Conservation (phyloP, 75 land plant species). For the Pinus tabuliformis region DNA sequence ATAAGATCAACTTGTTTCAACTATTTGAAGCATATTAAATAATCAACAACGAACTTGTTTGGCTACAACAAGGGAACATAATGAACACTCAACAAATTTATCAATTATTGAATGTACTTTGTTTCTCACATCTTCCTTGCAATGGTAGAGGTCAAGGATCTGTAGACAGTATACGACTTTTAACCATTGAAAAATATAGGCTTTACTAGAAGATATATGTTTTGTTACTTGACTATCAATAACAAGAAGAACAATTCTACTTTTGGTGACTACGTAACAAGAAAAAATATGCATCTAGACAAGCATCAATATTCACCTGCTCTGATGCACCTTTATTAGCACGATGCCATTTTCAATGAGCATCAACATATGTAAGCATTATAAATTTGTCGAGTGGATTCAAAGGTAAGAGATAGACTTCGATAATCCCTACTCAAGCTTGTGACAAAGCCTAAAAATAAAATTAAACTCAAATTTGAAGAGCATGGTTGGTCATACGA, state of each 20-base stretch:
- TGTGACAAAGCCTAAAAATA: slow-evolving; percentile 9
- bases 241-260: not conserved
- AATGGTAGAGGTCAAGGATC: slow-evolving; percentile 59
- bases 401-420: slow-evolving; percentile 69
- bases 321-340: slow-evolving; percentile 89
- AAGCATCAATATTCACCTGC: slow-evolving; percentile 33
- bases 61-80: slow-evolving; percentile 77
- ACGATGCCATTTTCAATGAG: slow-evolving; percentile 69
- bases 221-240: too few relatives aligned
- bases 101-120: slow-evolving; percentile 65
- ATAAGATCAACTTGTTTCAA: too few relatives aligned
- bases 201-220: too few relatives aligned
- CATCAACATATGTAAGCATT: slow-evolving; percentile 76
- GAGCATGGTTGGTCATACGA: not conserved
- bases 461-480: not conserved
- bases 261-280: not conserved
- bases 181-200: too few relatives aligned
- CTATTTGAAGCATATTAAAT: too few relatives aligned
- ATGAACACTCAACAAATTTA: slow-evolving; percentile 72
- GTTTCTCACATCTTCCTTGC: slow-evolving; percentile 44
- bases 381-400: slow-evolving; percentile 89
- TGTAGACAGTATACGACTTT: slow-evolving; percentile 9
- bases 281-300: slow-evolving; percentile 4
- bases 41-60: slow-evolving; percentile 40
- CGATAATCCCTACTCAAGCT: slow-evolving; percentile 63